phyloP scores from a whole-genome alignment of 129 eudicot genomes.

The Pulicaria dysenterica region DNA sequence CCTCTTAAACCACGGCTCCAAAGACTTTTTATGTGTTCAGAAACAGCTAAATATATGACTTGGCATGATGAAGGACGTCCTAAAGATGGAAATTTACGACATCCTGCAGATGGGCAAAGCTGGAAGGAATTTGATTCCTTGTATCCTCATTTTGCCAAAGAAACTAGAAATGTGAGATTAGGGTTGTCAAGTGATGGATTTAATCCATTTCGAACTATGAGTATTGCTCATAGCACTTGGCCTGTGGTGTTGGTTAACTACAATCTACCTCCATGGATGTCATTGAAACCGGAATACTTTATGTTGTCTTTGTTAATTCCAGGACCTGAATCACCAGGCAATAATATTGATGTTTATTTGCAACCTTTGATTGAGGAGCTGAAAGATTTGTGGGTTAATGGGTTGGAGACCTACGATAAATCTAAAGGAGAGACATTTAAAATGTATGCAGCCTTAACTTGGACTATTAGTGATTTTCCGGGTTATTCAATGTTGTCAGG shows the following conservation, averaged over 20 bases:
- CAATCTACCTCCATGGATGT: slow-evolving; percentile 21
- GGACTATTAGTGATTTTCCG: slow-evolving; percentile 24
- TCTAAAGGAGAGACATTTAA: background rate
- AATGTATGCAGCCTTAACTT: slow-evolving; percentile 20
- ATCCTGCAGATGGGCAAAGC: slow-evolving; percentile 8
- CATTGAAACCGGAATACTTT: slow-evolving; percentile 16
- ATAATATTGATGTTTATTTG: slow-evolving; percentile 13
- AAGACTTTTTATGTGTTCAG: slow-evolving; percentile 20
- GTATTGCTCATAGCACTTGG: slow-evolving; percentile 20
- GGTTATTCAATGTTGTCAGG: slow-evolving; percentile 21
- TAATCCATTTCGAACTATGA: slow-evolving; percentile 13
- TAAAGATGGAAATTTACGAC: slow-evolving; percentile 8
- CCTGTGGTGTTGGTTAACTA: slow-evolving; percentile 18
- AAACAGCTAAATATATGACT: slow-evolving; percentile 5
- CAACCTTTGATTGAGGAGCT: slow-evolving; percentile 16
- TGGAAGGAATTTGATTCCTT: slow-evolving; percentile 11
- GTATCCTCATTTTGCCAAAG: background rate
- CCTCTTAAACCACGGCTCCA: slow-evolving; percentile 18
- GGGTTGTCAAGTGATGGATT: background rate
- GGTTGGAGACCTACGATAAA: background rate
- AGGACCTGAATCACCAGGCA: slow-evolving; percentile 16
- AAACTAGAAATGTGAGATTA: slow-evolving; percentile 17
- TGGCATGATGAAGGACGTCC: slow-evolving; percentile 3
- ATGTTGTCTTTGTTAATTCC: slow-evolving; percentile 18
- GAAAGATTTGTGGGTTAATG: slow-evolving; percentile 9